Evolutionary conservation across 2,329 filamentous ascomycete species (phyloP).

Genomic region (Colletotrichum australisinense): DNA sequence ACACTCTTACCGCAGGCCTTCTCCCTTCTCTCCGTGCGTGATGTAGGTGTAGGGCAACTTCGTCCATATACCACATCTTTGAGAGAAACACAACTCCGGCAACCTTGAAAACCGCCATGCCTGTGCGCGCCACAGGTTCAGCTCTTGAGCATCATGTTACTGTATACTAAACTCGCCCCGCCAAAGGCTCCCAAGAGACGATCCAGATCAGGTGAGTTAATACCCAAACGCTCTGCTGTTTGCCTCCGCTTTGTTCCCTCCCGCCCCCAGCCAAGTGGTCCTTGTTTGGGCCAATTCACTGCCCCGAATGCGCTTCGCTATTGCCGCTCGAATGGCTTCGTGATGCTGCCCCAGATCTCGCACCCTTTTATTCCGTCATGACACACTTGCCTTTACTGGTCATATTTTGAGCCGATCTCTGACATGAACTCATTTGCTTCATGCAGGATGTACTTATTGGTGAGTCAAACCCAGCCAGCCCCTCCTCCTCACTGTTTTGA

Average conservation of each 20-base stretch:
- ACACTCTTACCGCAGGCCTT: conserved; percentile 1
- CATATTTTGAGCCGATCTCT: conserved; percentile 33
- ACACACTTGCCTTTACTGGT: conserved; percentile 3
- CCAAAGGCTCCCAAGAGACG: conserved; percentile 70
- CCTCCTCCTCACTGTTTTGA: not conserved
- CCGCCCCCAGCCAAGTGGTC: conserved; percentile 18
- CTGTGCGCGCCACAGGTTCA: conserved; percentile 29
- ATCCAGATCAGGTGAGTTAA: conserved; percentile 67
- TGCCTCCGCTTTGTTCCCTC: not conserved
- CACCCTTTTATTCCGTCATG: conserved; percentile 4
- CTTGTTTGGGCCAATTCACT: not conserved
- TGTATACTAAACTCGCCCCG: conserved; percentile 67
- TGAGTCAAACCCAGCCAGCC: conserved; percentile 46
- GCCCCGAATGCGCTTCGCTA: not conserved
- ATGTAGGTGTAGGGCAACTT: conserved; percentile 31
- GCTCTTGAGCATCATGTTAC: conserved; percentile 57
- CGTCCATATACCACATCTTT: conserved; percentile 14
- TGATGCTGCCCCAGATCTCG: not conserved
- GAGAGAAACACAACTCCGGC: conserved; percentile 18
- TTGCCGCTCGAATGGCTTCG: conserved; percentile 33
- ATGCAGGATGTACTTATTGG: conserved; percentile 64
- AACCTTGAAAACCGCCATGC: conserved; percentile 22
- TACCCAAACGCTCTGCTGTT: conserved; percentile 2
- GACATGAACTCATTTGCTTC: conserved; percentile 37
- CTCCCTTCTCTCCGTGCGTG: conserved; percentile 19